phyloP scores from a whole-genome alignment of 2,329 filamentous ascomycete species.

The Diaporthe eres region DNA sequence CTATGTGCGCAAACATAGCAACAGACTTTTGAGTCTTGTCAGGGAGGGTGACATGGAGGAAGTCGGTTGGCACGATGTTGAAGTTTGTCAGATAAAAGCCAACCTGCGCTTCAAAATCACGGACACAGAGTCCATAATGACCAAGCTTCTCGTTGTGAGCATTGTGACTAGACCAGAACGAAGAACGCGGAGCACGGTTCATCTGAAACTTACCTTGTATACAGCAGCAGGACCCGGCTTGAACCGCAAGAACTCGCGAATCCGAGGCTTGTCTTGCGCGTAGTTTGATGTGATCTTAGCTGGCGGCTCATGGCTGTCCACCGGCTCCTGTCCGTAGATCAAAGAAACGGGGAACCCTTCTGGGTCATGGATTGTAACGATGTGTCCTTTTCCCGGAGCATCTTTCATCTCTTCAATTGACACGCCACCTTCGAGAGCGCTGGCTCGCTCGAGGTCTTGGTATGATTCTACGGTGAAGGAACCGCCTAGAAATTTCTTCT shows the following conservation, averaged over 20 bases:
- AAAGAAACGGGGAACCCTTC: neutral
- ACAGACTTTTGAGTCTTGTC: neutral
- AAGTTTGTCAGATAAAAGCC: neutral
- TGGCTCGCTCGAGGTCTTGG: neutral
- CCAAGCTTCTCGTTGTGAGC: neutral
- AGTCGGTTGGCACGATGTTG: neutral
- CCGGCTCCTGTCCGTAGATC: neutral
- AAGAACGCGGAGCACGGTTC: neutral
- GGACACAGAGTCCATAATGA: neutral
- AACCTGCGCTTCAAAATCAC: neutral
- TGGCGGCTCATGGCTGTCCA: neutral
- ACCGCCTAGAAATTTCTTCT: neutral
- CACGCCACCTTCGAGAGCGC: neutral
- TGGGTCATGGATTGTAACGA: neutral
- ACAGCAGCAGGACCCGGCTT: neutral
- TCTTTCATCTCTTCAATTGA: neutral
- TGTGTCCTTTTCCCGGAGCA: neutral
- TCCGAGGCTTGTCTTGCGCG: neutral
- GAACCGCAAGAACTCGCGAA: neutral
- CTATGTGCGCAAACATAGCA: neutral
- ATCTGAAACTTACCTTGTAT: neutral
- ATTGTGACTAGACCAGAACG: neutral
- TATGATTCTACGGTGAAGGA: neutral
- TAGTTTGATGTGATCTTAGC: neutral
- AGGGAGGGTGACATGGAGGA: neutral